Conservation (phyloP, 495 filamentous ascomycete species). For the Aspergillus sclerotioniger region DNA sequence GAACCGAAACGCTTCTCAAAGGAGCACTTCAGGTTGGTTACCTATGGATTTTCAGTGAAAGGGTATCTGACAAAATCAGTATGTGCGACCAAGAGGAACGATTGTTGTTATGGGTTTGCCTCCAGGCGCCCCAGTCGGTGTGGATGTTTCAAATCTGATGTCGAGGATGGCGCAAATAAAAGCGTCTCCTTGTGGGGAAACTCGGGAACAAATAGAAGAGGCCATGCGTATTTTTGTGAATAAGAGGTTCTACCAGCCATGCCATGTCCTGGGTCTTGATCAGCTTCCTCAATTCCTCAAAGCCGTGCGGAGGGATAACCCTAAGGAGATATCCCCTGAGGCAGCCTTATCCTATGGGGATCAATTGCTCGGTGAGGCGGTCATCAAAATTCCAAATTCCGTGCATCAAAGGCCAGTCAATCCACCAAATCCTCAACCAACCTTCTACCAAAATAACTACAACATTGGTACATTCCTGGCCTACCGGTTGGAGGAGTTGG, state of each 20-base stretch:
- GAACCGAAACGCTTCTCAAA: constrained; percentile 77
- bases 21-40: constrained; percentile 55
- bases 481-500: constrained; percentile 13
- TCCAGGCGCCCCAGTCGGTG: not conserved
- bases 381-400: not conserved
- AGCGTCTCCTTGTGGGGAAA: not conserved
- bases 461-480: constrained; percentile 6
- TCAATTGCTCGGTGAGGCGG: not conserved
- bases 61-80: not conserved
- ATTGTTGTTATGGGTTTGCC: constrained; percentile 10
- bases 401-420: not conserved
- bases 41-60: not conserved
- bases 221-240: not conserved
- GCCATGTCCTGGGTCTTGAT: not conserved
- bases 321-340: not conserved
- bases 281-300: not conserved
- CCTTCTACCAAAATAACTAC: constrained; percentile 2
- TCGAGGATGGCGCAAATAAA: not conserved
- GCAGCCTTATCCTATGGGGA: not conserved
- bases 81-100: constrained; percentile 10
- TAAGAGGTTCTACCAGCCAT: not conserved
- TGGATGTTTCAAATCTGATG: not conserved
- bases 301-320: too few relatives aligned
- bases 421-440: not conserved
- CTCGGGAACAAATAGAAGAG: constrained; percentile 2